Evolutionary conservation across 208 protist genomes (phyloP).

Genomic region (Trypanosoma platydactyli): DNA sequence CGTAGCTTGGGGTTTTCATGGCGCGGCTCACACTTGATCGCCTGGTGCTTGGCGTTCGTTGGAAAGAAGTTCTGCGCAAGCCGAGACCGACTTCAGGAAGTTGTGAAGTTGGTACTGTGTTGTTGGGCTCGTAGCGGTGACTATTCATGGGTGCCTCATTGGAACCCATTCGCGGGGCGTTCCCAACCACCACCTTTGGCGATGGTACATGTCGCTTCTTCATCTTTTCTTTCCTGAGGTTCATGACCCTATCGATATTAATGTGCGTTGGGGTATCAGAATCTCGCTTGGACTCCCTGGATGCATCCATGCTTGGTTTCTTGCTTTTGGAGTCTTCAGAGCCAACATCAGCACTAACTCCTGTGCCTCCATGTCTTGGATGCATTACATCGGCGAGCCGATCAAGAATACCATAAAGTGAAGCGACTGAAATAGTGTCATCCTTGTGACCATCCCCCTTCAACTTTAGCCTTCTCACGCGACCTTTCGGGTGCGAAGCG

Average conservation of each 20-base stretch:
- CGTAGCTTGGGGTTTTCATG: conserved; percentile 50
- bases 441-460: conserved; percentile 2
- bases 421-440: conserved; percentile 17
- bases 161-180: conserved; percentile 8
- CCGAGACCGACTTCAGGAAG: conserved; percentile 20
- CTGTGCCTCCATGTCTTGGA: not conserved
- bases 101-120: conserved; percentile 25
- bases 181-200: conserved; percentile 23
- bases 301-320: not conserved
- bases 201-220: not conserved
- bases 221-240: not conserved
- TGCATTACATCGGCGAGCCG: conserved; percentile 24
- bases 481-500: not conserved
- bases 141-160: conserved; percentile 1
- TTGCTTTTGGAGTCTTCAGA: conserved; percentile 2
- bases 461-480: not conserved
- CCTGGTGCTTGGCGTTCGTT: conserved; percentile 12
- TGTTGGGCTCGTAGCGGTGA: not conserved
- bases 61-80: conserved; percentile 1
- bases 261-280: conserved; percentile 3
- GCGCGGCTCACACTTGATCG: conserved; percentile 11
- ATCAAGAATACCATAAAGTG: conserved; percentile 27
- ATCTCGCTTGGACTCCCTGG: not conserved
- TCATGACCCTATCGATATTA: not conserved
- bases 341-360: not conserved